phyloP scores from a whole-genome alignment of 148 eudicot species.

The Rhododendron molle region DNA sequence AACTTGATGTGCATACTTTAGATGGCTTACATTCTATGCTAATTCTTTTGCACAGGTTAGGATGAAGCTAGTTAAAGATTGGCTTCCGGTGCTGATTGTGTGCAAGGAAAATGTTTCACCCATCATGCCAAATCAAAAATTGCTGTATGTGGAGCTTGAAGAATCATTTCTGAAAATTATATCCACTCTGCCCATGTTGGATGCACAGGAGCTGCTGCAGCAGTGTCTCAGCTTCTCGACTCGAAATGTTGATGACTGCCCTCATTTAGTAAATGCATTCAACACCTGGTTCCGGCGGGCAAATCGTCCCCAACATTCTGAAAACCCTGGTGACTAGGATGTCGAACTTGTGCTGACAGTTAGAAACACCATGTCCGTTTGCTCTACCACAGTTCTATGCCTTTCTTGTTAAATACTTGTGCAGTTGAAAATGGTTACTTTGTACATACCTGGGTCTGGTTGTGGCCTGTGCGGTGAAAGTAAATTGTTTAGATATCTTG shows the following conservation, averaged over 20 bases:
- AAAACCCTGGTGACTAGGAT: constrained; percentile 2
- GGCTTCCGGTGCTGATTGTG: constrained; percentile 84
- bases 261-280: constrained; percentile 70
- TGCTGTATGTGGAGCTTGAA: constrained; percentile 63
- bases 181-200: constrained; percentile 74
- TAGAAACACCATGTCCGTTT: not conserved
- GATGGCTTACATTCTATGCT: not conserved
- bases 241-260: constrained; percentile 71
- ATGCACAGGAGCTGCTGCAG: constrained; percentile 69
- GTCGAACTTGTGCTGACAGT: not conserved
- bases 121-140: constrained; percentile 40
- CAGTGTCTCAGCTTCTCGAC: constrained; percentile 89
- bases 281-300: constrained; percentile 90
- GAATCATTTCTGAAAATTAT: constrained; percentile 69
- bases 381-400: not conserved
- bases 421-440: not conserved
- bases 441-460: not conserved
- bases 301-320: constrained; percentile 26
- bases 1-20: not conserved
- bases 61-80: constrained; percentile 71
- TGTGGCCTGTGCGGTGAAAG: not conserved
- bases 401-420: not conserved
- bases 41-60: constrained; percentile 55
- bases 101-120: constrained; percentile 69
- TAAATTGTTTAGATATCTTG: not conserved